Evolutionary conservation across 2,329 filamentous ascomycete species (phyloP).

Genomic region (Delphinella strobiligena): DNA sequence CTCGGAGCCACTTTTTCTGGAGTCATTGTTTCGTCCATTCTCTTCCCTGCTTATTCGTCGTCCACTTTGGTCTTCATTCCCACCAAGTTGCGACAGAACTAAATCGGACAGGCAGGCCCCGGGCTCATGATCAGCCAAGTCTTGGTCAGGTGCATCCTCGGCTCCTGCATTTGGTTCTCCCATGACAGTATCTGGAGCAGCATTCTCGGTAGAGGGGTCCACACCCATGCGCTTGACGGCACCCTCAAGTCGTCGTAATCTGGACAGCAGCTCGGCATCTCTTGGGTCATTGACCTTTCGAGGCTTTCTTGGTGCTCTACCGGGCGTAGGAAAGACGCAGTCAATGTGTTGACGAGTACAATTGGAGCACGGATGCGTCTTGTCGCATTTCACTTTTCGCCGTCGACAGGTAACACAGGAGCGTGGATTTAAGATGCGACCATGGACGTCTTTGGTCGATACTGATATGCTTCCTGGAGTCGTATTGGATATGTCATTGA

Average conservation of each 20-base stretch:
- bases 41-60: no score
- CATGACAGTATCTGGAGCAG: not conserved
- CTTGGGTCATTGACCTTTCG: conserved; percentile 50
- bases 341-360: conserved; percentile 58
- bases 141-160: conserved; percentile 17
- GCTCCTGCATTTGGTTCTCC: conserved; percentile 1
- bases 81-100: no score
- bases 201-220: conserved; percentile 16
- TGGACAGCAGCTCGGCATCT: conserved; percentile 56
- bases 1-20: conserved; percentile 17
- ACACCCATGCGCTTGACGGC: conserved; percentile 54
- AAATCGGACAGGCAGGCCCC: no score
- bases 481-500: no score
- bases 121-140: no score
- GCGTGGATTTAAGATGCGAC: conserved; percentile 23
- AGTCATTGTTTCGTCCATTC: no score
- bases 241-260: conserved; percentile 60
- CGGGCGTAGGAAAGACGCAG: conserved; percentile 64
- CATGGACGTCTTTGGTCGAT: conserved; percentile 18
- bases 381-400: conserved; percentile 66
- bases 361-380: conserved; percentile 64
- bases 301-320: conserved; percentile 56
- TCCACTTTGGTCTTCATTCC: no score
- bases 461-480: not conserved
- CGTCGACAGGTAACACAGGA: conserved; percentile 42